These are phyloP conservation scores for Blakeslea trispora DNA, from an alignment of 371 early-diverging fungal genomes.

Conservation along the genomic window DNA sequence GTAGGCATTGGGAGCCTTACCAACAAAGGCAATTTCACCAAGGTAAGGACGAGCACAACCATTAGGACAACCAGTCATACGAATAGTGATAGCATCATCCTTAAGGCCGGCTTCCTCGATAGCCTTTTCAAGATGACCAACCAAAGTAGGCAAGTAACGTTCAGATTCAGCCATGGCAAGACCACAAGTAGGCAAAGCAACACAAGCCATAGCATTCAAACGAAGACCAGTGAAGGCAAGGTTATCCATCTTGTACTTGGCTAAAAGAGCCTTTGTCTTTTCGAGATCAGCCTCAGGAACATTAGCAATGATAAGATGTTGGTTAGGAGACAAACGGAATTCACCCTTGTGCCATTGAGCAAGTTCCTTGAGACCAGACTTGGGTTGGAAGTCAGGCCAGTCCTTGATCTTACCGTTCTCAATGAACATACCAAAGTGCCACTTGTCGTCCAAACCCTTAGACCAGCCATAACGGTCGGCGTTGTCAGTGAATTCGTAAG, in stretches of 20 bases:
- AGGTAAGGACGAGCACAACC: slow-evolving; percentile 94
- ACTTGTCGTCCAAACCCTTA: slow-evolving; percentile 65
- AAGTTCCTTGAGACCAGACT: slow-evolving; percentile 80
- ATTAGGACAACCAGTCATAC: slow-evolving; percentile 97
- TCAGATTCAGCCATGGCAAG: slow-evolving; percentile 96
- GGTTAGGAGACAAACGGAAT: slow-evolving; percentile 91
- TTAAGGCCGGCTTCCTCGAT: slow-evolving; percentile 81
- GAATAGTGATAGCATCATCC: slow-evolving; percentile 87
- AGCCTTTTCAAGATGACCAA: slow-evolving; percentile 73
- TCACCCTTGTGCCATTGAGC: slow-evolving; percentile 78
- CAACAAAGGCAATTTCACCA: slow-evolving; percentile 94
- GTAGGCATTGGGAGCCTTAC: slow-evolving; percentile 91
- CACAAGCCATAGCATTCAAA: slow-evolving; percentile 93
- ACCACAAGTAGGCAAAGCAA: slow-evolving; percentile 91
- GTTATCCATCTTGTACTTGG: slow-evolving; percentile 81
- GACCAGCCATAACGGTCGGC: slow-evolving; percentile 95
- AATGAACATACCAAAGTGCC: slow-evolving; percentile 89
- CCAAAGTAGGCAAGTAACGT: slow-evolving; percentile 87
- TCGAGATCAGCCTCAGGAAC: slow-evolving; percentile 73
- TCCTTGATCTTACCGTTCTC: slow-evolving; percentile 93
- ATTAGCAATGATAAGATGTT: slow-evolving; percentile 82
- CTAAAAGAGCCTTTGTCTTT: slow-evolving; percentile 70
- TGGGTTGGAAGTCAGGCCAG: slow-evolving; percentile 73
- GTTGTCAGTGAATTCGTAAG: slow-evolving; percentile 81
- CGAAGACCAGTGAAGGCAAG: slow-evolving; percentile 76